Conservation (phyloP, 1,139 yeast species). For the Blastobotrys aristatus region DNA sequence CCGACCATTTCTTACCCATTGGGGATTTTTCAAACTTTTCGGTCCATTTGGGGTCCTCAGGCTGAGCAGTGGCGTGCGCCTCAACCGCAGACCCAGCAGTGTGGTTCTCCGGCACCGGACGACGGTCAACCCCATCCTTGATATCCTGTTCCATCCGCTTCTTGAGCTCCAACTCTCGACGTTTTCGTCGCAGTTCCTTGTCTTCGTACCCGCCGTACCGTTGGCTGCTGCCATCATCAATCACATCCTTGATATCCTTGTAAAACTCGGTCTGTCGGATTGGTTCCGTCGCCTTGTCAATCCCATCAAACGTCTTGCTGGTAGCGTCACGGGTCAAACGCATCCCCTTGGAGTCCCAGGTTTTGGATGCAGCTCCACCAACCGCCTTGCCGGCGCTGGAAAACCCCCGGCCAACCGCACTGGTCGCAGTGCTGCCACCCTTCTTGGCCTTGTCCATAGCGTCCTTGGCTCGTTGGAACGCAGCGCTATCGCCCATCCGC, state of each 20-base stretch:
- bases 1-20: slow-evolving; percentile 60
- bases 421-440: slow-evolving; percentile 37
- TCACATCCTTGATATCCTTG: slow-evolving; percentile 81
- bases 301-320: slow-evolving; percentile 65
- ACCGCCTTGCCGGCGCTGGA: slow-evolving; percentile 91
- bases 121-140: slow-evolving; percentile 49
- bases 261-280: slow-evolving; percentile 87
- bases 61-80: slow-evolving; percentile 77
- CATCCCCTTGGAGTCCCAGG: slow-evolving; percentile 97
- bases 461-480: slow-evolving; percentile 87
- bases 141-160: slow-evolving; percentile 49
- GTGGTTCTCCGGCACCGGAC: slow-evolving; percentile 70
- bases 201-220: slow-evolving; percentile 91
- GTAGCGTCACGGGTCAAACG: slow-evolving; percentile 82
- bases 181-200: slow-evolving; percentile 72
- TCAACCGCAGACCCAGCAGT: slow-evolving; percentile 84
- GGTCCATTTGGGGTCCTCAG: slow-evolving; percentile 64
- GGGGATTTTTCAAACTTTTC: slow-evolving; percentile 59
- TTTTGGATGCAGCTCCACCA: slow-evolving; percentile 82
- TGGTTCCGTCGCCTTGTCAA: slow-evolving; percentile 86
- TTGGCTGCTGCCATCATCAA: slow-evolving; percentile 86
- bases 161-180: slow-evolving; percentile 46
- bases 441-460: slow-evolving; percentile 77
- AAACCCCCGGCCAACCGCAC: slow-evolving; percentile 80
- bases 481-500: slow-evolving; percentile 87